Percentiles rank a stretch among this genome's conserved stretches.
Evolutionary conservation across 768 basidiomycete genomes (phyloP).

Genomic region (Hypholoma sublateritium): DNA sequence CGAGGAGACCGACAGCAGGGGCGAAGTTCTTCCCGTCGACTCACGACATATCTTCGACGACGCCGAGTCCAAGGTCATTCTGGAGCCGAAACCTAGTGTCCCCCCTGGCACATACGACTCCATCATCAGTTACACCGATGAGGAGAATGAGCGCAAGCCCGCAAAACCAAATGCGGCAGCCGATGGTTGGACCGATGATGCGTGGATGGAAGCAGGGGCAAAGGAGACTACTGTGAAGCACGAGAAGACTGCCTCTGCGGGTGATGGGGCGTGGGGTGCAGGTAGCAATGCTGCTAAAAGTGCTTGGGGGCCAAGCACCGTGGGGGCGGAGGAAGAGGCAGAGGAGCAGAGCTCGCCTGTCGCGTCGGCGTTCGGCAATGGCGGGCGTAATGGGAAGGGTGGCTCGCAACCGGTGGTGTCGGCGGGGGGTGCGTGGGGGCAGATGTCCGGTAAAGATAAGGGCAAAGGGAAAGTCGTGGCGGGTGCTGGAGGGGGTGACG

Average conservation of each 20-base stretch:
- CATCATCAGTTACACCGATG: constrained; percentile 34
- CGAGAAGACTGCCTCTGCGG: not conserved
- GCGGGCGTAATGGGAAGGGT: constrained; percentile 4
- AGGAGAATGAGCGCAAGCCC: constrained; percentile 9
- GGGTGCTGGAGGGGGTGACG: not conserved
- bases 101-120: constrained; percentile 35
- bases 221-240: constrained; percentile 18
- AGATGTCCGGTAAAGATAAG: too few relatives aligned
- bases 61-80: constrained; percentile 21
- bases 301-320: constrained; percentile 10
- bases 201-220: constrained; percentile 23
- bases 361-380: not conserved
- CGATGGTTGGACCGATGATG: constrained; percentile 18
- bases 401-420: too few relatives aligned
- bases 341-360: constrained; percentile 8
- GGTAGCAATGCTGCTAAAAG: constrained; percentile 2
- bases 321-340: not conserved
- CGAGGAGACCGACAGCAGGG: constrained; percentile 34
- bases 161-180: constrained; percentile 18
- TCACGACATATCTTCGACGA: constrained; percentile 31
- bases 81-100: constrained; percentile 43
- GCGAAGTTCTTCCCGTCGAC: constrained; percentile 34
- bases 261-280: constrained; percentile 10
- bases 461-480: constrained; percentile 4
- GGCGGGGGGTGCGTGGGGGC: too few relatives aligned